Evolutionary conservation across 169 alveolate genomes (phyloP).

Genomic region (Perkinsus olseni): DNA sequence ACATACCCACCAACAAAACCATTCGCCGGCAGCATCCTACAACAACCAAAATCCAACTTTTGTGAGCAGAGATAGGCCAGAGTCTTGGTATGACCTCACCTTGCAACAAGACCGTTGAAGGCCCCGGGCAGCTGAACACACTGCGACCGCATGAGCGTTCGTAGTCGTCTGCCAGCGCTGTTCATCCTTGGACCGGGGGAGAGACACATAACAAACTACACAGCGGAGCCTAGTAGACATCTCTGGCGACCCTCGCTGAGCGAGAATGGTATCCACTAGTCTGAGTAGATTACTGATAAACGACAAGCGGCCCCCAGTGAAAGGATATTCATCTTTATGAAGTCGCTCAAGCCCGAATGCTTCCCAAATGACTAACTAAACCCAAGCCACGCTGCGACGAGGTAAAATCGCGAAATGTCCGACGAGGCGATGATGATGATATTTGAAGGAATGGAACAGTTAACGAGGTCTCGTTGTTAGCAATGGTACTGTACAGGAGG

Average conservation of each 20-base stretch:
- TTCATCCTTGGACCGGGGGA: neutral
- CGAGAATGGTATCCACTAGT: no score
- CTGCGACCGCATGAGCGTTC: conserved; percentile 41
- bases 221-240: no score
- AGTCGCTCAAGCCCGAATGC: no score
- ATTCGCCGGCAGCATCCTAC: conserved; percentile 19
- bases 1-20: conserved; percentile 65
- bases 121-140: conserved; percentile 70
- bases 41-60: neutral
- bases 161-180: conserved; percentile 23
- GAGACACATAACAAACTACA: neutral
- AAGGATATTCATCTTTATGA: no score
- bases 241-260: no score
- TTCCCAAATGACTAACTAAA: neutral
- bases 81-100: neutral
- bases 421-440: neutral
- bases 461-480: neutral
- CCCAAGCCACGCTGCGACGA: neutral
- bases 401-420: neutral
- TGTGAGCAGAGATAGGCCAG: no score
- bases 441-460: neutral
- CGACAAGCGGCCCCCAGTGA: no score
- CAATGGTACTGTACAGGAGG: neutral
- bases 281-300: no score
- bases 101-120: conserved; percentile 58